Evolutionary conservation across 352 stramenopile species (phyloP), one percentile per base, ranked within the genome.

Genomic region (Halophytophthora polymorphica): DNA sequence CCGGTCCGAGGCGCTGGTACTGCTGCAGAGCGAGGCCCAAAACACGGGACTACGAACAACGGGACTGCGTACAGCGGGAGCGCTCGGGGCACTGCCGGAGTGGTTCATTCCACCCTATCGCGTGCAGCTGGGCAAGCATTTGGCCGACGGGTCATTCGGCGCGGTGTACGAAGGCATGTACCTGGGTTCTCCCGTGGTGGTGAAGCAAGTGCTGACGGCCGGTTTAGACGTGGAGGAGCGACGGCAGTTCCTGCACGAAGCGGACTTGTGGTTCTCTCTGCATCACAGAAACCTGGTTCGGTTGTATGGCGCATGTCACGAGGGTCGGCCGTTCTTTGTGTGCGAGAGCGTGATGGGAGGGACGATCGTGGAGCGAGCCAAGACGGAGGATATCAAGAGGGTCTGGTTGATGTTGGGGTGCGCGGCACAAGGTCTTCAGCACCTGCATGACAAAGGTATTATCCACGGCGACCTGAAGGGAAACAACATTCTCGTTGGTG

Each of bases 401-500:
- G n/a, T 63, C 38, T 38, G 45, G 45, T 13, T 17, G 40, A 28
- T 15, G 41, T 4, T 52, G 4, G 13, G 34, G n/a, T 42, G 59
- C 7, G 50, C 44, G 13, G 37, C 56, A 0, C n/a, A 54, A 17
- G 64, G 64, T 8, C 40, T 73, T 3, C 19, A 63, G 21, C 56
- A 68, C 15, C 45, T 73, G 17, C 64, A 73, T 14, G 37, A 42
- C 14, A 41, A 37, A 6, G 29, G 34, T 0, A 56, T 68, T 6
- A 40, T 69, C 11, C 64, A 70, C 22, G 59, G 58, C 10, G n/a
- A n/a, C n/a, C n/a, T n/a, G n/a, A n/a, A n/a, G n/a, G n/a, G n/a
- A n/a, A n/a, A n/a, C n/a, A n/a, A 62, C 19, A 62, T 66, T 22
- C 36, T 73, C 2, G 60, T 70, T 17, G 61, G 64, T 13, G 45